Evolutionary conservation across 2,329 filamentous ascomycete genomes (phyloP).

Genomic region (Botrytis paeoniae): DNA sequence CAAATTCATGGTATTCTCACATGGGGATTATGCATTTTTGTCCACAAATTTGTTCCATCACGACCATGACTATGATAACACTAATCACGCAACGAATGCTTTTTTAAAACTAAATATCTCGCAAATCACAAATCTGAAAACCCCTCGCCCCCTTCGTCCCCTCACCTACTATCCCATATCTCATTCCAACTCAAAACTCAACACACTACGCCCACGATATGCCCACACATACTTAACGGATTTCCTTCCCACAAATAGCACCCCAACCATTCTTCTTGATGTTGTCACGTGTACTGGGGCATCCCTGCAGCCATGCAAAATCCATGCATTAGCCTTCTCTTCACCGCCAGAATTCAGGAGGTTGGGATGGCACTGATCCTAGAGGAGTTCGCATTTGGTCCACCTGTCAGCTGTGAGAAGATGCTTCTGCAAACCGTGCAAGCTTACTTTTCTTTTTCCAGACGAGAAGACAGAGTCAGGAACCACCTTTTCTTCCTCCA

Average conservation of each 20-base stretch:
- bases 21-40: neutral
- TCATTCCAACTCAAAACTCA: neutral
- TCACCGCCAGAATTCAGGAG: slow-evolving; percentile 18
- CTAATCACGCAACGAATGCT: neutral
- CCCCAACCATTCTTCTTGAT: neutral
- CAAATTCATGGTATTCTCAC: neutral
- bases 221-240: neutral
- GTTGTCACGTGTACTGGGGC: neutral
- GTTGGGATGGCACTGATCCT: slow-evolving; percentile 15
- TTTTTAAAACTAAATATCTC: neutral
- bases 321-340: neutral
- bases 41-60: neutral
- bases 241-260: neutral
- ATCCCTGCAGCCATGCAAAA: neutral
- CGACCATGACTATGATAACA: neutral
- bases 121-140: neutral
- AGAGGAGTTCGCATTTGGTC: neutral
- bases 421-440: neutral
- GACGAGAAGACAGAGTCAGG: neutral
- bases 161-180: neutral
- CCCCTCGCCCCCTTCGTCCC: too few relatives aligned
- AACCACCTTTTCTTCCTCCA: slow-evolving; percentile 6
- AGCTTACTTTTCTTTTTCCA: slow-evolving; percentile 4
- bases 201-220: neutral
- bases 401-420: neutral